These are phyloP conservation scores for Trametes sp. DNA, from an alignment of 1,284 basidiomycete genomes.

Conservation along the genomic window DNA sequence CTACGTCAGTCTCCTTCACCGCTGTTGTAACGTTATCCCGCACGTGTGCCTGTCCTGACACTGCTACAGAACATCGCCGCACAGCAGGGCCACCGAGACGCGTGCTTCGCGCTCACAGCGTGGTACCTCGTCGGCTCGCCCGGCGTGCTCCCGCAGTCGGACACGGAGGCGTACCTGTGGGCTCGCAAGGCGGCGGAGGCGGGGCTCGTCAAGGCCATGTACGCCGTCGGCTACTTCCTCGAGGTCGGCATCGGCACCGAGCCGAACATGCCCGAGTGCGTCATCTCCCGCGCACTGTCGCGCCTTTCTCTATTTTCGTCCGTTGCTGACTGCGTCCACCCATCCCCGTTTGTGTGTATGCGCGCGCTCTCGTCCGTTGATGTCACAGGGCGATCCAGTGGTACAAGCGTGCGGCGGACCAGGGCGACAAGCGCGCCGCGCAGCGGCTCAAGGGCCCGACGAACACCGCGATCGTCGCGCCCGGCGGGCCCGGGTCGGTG, in stretches of 20 bases:
- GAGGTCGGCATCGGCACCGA: constrained; percentile 91
- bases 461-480: constrained; percentile 58
- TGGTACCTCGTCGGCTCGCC: constrained; percentile 99
- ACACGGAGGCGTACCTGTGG: constrained; percentile 98
- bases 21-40: constrained; percentile 9
- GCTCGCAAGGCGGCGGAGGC: constrained; percentile 89
- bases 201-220: constrained; percentile 93
- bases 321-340: constrained; percentile 11
- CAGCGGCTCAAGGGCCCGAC: constrained; percentile 83
- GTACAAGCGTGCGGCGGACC: constrained; percentile 93
- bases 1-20: constrained; percentile 71
- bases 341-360: background rate
- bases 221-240: constrained; percentile 96
- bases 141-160: constrained; percentile 96
- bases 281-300: background rate
- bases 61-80: constrained; percentile 89
- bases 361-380: constrained; percentile 18
- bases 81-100: constrained; percentile 96
- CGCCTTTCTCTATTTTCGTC: constrained; percentile 2
- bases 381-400: constrained; percentile 72
- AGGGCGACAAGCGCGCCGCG: constrained; percentile 92
- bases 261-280: constrained; percentile 73
- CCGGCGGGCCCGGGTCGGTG: constrained; percentile 67
- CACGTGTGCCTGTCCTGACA: constrained; percentile 11
- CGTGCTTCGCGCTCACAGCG: constrained; percentile 97